phyloP scores from a whole-genome alignment of 2,329 filamentous ascomycete species.

The Aureobasidium sp. region DNA sequence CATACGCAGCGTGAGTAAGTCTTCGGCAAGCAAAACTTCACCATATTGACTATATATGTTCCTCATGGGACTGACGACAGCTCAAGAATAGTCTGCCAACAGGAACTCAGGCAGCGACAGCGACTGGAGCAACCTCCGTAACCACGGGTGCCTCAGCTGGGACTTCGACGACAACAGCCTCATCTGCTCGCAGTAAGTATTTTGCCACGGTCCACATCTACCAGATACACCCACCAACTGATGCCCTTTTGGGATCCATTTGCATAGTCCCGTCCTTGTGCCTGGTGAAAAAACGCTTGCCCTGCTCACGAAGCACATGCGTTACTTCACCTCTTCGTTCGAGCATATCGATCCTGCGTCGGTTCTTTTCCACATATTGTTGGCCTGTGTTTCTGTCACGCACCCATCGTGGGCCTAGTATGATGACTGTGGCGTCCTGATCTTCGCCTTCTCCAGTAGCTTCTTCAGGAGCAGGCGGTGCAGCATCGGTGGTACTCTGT shows the following conservation, averaged over 20 bases:
- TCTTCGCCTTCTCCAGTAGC: background rate
- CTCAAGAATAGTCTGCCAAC: background rate
- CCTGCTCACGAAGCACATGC: conserved; percentile 1
- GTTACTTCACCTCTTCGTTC: conserved; percentile 4
- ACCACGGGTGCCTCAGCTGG: background rate
- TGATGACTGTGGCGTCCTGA: background rate
- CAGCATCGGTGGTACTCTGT: background rate
- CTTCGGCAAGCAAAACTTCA: background rate
- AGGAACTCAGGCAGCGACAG: background rate
- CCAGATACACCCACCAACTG: background rate
- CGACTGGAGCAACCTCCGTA: background rate
- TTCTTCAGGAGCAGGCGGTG: background rate
- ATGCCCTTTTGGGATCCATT: background rate
- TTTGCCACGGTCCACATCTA: no score
- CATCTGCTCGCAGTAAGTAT: background rate
- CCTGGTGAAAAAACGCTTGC: conserved; percentile 2
- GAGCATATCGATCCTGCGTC: background rate
- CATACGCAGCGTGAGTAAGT: background rate
- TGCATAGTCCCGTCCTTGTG: conserved; percentile 9
- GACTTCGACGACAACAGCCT: background rate
- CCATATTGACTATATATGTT: background rate
- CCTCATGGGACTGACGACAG: background rate
- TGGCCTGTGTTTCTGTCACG: background rate
- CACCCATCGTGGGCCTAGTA: conserved; percentile 4
- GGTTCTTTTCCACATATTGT: conserved; percentile 3